phyloP scores from a whole-genome alignment of 805 yeast species.

The Candida pseudofarinosa region DNA sequence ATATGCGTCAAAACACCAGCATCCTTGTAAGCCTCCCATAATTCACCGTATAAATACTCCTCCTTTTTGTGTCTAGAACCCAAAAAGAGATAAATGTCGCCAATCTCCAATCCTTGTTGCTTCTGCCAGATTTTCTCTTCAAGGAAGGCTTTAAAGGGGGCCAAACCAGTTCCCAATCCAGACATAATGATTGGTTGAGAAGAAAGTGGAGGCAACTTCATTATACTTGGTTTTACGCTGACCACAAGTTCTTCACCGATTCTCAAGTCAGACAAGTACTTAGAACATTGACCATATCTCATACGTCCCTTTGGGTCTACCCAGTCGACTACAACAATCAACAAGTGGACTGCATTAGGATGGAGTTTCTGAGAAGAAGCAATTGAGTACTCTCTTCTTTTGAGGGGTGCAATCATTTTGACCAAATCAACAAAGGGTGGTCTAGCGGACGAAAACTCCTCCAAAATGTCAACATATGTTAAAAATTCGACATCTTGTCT shows the following conservation, averaged over 20 bases:
- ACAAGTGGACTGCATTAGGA: slow-evolving; percentile 83
- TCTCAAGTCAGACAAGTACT: slow-evolving; percentile 72
- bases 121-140: slow-evolving; percentile 95
- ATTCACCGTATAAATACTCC: slow-evolving; percentile 93
- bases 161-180: slow-evolving; percentile 96
- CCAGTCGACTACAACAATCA: slow-evolving; percentile 97
- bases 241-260: slow-evolving; percentile 87
- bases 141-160: slow-evolving; percentile 95
- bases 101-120: slow-evolving; percentile 83
- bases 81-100: slow-evolving; percentile 79
- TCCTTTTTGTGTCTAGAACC: slow-evolving; percentile 96
- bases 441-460: slow-evolving; percentile 75
- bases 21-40: slow-evolving; percentile 93
- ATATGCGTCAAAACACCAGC: slow-evolving; percentile 90
- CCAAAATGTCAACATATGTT: slow-evolving; percentile 77
- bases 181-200: slow-evolving; percentile 93
- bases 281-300: slow-evolving; percentile 93
- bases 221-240: slow-evolving; percentile 92
- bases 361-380: slow-evolving; percentile 94
- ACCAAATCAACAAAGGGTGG: slow-evolving; percentile 71
- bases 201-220: slow-evolving; percentile 88
- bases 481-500: slow-evolving; percentile 81
- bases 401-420: slow-evolving; percentile 74
- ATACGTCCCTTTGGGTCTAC: slow-evolving; percentile 76
- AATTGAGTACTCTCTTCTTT: slow-evolving; percentile 96